Evolutionary conservation across 2,329 filamentous ascomycete species (phyloP).

Genomic region (Pseudogymnoascus destructans): DNA sequence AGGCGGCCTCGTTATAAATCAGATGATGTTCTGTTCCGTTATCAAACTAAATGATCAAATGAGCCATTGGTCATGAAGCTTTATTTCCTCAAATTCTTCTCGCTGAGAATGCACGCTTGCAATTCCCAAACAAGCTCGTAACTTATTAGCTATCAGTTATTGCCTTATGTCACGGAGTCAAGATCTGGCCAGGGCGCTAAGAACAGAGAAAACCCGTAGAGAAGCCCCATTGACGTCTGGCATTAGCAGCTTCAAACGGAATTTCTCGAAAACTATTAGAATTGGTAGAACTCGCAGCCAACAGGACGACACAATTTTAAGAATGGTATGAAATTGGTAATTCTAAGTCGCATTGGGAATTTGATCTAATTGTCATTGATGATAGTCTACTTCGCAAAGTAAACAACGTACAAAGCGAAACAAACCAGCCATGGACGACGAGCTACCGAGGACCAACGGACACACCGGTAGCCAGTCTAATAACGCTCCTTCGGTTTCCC

Average conservation of each 20-base stretch:
- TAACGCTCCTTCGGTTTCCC: neutral
- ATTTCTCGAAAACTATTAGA: neutral
- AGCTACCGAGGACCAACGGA: neutral
- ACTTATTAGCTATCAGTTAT: too few relatives aligned
- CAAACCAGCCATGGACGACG: neutral
- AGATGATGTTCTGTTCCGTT: neutral
- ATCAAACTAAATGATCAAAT: neutral
- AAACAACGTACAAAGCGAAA: neutral
- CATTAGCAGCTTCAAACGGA: neutral
- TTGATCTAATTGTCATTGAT: neutral
- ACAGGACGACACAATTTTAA: neutral
- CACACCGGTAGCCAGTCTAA: neutral
- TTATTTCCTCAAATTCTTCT: neutral
- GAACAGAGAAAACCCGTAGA: neutral
- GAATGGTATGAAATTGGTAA: neutral
- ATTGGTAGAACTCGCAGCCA: neutral
- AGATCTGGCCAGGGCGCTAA: neutral
- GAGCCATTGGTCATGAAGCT: neutral
- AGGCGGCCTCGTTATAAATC: neutral
- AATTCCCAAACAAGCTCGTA: neutral
- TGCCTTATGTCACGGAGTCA: neutral
- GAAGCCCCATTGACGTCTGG: neutral
- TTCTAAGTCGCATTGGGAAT: neutral
- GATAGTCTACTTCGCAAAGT: neutral
- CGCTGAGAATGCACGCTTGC: neutral